Conservation (phyloP, 2,329 filamentous ascomycete species). For the Colletotrichum tropicicola region DNA sequence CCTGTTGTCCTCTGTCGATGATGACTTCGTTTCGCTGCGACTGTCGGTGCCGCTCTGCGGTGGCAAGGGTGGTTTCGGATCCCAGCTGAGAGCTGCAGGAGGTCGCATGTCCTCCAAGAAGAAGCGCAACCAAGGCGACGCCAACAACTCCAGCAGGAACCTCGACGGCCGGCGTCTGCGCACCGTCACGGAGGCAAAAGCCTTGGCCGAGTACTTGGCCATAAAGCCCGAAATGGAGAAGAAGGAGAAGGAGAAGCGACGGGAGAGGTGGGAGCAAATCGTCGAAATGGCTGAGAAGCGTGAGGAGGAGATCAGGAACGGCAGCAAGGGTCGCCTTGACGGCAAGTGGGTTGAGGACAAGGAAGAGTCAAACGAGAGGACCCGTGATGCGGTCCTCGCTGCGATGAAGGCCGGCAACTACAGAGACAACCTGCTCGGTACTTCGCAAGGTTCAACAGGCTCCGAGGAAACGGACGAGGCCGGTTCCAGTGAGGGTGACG, state of each 20-base stretch:
- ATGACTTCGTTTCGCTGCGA: conserved; percentile 83
- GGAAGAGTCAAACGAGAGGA: conserved; percentile 87
- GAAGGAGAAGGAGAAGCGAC: conserved; percentile 87
- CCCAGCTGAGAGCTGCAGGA: conserved; percentile 93
- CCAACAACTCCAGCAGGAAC: conserved; percentile 91
- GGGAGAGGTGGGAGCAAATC: conserved; percentile 87
- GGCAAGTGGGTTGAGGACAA: conserved; percentile 96
- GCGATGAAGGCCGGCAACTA: conserved; percentile 73
- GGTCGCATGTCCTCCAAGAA: conserved; percentile 98
- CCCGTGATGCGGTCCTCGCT: conserved; percentile 76
- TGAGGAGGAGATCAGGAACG: conserved; percentile 83
- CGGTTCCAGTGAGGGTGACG: conserved; percentile 43
- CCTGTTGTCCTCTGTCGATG: conserved; percentile 64
- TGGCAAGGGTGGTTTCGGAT: conserved; percentile 98
- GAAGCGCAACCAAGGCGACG: conserved; percentile 83
- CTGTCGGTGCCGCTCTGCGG: conserved; percentile 83
- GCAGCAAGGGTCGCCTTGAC: conserved; percentile 76
- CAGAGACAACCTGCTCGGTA: conserved; percentile 67
- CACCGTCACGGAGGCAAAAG: conserved; percentile 95
- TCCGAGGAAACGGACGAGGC: conserved; percentile 43
- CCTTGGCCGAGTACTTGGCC: conserved; percentile 91
- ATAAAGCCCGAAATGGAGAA: conserved; percentile 98
- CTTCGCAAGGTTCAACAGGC: conserved; percentile 58
- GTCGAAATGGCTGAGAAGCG: conserved; percentile 84
- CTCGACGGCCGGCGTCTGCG: conserved; percentile 89